These are phyloP conservation scores for Adiantum capillusveneris DNA, from an alignment of 75 land plant species.

Conservation along the genomic window DNA sequence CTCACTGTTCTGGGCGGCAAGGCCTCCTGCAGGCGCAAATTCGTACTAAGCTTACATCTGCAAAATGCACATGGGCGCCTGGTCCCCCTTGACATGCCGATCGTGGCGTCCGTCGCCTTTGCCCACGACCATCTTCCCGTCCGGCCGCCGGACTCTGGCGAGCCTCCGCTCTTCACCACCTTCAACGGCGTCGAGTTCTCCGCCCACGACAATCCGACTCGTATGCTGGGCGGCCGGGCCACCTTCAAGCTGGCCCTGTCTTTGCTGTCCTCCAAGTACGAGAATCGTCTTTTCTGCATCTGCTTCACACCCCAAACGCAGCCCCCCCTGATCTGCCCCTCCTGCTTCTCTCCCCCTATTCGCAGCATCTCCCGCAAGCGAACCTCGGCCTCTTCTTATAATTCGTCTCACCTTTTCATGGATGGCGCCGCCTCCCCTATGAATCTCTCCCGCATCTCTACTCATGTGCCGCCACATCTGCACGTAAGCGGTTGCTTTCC, in stretches of 20 bases:
- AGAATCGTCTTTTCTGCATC: slow-evolving; percentile 32
- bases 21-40: slow-evolving; percentile 33
- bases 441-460: too few species aligned
- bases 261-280: slow-evolving; percentile 33
- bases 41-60: slow-evolving; percentile 29
- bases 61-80: slow-evolving; percentile 23
- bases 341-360: slow-evolving; percentile 35
- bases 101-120: slow-evolving; percentile 31
- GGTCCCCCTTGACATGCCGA: slow-evolving; percentile 20
- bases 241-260: slow-evolving; percentile 35
- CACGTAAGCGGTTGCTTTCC: too few species aligned
- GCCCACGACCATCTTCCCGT: slow-evolving; percentile 31
- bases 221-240: slow-evolving; percentile 29
- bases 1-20: slow-evolving; percentile 33
- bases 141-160: slow-evolving; percentile 6
- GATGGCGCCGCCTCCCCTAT: too few species aligned
- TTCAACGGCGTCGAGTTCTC: slow-evolving; percentile 40
- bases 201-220: slow-evolving; percentile 28
- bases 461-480: too few species aligned
- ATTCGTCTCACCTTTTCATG: not conserved
- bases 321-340: slow-evolving; percentile 7
- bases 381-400: not conserved
- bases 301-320: slow-evolving; percentile 18
- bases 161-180: slow-evolving; percentile 32
- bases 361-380: slow-evolving; percentile 36